These are phyloP conservation scores for Citrus sinensis DNA, from an alignment of 345 rosid species.

Conservation along the genomic window DVS_A1.0 CM039168.1:1601001-1601500, in stretches of 20 bases:
- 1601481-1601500: constrained; percentile 36
- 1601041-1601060: neutral
- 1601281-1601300: neutral
- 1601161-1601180: no score
- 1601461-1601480: constrained; percentile 49
- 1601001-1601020: neutral
- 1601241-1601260: neutral
- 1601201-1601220: neutral
- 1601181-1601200: neutral
- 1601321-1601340: neutral
- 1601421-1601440: neutral
- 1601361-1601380: neutral
- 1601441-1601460: constrained; percentile 34
- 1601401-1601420: neutral
- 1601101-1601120: no score
- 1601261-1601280: neutral
- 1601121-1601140: no score
- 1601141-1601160: no score
- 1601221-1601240: neutral
- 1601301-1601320: neutral
- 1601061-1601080: no score
- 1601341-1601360: neutral
- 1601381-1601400: constrained; percentile 2
- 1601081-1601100: no score
- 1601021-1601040: neutral